A percentile compares a stretch with the other conserved stretches of the same genome.
Evolutionary conservation across 2,329 filamentous ascomycete species (phyloP).

Genomic region (Corynespora cassiicola): DNA sequence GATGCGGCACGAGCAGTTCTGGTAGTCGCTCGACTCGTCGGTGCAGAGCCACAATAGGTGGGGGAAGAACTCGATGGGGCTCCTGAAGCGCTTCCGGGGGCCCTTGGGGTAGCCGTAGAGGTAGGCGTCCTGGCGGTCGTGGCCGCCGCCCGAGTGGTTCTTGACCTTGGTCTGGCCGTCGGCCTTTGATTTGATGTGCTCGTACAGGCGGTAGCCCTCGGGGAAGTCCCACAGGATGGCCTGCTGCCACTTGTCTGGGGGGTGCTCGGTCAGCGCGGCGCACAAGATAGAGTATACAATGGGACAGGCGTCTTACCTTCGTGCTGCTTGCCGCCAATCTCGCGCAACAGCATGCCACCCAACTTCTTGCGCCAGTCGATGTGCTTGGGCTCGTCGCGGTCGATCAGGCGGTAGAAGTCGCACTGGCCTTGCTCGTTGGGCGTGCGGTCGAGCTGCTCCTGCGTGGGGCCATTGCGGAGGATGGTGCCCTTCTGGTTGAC

Average conservation of each 20-base stretch:
- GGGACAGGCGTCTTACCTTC: conserved; percentile 28
- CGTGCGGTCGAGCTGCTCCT: conserved; percentile 58
- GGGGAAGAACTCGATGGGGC: conserved; percentile 66
- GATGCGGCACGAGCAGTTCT: conserved; percentile 65
- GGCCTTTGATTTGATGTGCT: conserved; percentile 63
- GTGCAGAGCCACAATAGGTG: conserved; percentile 64
- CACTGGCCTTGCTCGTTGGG: conserved; percentile 60
- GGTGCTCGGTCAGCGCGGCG: conserved; percentile 37
- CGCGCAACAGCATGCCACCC: conserved; percentile 63
- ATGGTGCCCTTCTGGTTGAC: conserved; percentile 57
- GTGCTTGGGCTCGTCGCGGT: conserved; percentile 59
- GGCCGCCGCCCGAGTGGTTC: conserved; percentile 57
- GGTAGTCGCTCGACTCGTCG: conserved; percentile 58
- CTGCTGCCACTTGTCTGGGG: conserved; percentile 40
- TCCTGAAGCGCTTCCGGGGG: conserved; percentile 63
- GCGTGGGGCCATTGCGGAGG: conserved; percentile 59
- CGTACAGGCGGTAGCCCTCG: conserved; percentile 63
- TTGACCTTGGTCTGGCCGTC: conserved; percentile 56
- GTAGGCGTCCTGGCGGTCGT: conserved; percentile 65
- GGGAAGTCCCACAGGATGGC: conserved; percentile 63
- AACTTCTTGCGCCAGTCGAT: conserved; percentile 66
- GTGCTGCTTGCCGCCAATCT: conserved; percentile 50
- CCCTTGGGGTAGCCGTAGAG: conserved; percentile 66
- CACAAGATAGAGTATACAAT: no score
- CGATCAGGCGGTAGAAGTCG: conserved; percentile 62